These are phyloP conservation scores for Mallotus japonicus DNA, from an alignment of 441 rosid genomes.

Conservation along the genomic window DNA sequence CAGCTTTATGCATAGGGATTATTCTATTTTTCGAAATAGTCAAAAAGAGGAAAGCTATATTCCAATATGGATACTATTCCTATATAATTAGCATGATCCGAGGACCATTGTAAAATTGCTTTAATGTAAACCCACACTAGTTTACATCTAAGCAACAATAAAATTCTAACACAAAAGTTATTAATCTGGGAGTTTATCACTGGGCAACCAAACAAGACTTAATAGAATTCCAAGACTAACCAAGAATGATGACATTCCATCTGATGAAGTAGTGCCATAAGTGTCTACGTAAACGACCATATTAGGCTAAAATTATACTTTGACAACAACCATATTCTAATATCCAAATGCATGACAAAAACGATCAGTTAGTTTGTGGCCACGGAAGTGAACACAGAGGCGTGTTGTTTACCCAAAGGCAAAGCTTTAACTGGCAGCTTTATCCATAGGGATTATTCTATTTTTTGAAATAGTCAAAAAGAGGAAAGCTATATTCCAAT, in stretches of 20 bases:
- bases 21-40: background rate
- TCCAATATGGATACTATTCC: background rate
- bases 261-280: slow-evolving; percentile 94
- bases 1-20: background rate
- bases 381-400: background rate
- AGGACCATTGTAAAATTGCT: background rate
- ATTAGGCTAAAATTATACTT: background rate
- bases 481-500: background rate
- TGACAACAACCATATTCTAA: no score
- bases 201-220: background rate
- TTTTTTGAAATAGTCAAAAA: background rate
- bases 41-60: background rate
- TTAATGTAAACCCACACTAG: background rate
- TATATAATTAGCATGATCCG: background rate
- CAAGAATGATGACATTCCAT: slow-evolving; percentile 96
- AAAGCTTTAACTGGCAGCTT: background rate
- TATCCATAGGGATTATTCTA: background rate
- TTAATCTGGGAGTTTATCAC: background rate
- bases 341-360: no score
- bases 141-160: background rate
- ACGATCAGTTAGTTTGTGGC: background rate
- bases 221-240: slow-evolving; percentile 45
- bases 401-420: background rate
- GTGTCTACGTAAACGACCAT: slow-evolving; percentile 63
- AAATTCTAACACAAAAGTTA: background rate